Conservation (phyloP, 306 rosid species). For the Lagenaria siceraria region DNA sequence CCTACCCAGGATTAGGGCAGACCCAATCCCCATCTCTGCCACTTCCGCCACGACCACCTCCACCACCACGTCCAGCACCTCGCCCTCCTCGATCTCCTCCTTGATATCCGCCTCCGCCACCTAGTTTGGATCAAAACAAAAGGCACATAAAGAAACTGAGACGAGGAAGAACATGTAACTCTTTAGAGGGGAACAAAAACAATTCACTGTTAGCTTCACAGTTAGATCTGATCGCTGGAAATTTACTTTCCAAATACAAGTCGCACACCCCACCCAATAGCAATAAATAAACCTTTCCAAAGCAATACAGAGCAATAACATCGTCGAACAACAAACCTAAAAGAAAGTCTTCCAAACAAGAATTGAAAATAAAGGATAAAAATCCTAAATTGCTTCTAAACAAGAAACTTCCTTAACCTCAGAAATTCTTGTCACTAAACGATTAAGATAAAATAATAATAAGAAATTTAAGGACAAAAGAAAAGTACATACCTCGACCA, state of each 20-base stretch:
- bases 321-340: background rate
- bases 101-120: slow-evolving; percentile 47
- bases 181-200: background rate
- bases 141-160: background rate
- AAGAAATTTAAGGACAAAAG: too few relatives aligned
- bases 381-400: background rate
- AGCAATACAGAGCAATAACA: background rate
- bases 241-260: background rate
- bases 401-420: background rate
- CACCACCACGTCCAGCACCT: slow-evolving; percentile 41
- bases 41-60: slow-evolving; percentile 63
- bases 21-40: slow-evolving; percentile 99
- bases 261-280: background rate
- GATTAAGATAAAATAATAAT: background rate
- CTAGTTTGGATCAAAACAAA: slow-evolving; percentile 10
- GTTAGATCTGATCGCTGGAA: background rate
- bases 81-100: slow-evolving; percentile 82
- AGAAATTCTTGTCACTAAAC: background rate
- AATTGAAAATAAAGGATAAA: background rate
- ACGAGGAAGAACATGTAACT: background rate
- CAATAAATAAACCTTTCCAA: background rate
- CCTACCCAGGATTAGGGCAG: slow-evolving; percentile 76
- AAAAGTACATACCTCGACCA: slow-evolving; percentile 54
- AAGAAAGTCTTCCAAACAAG: background rate
- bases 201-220: background rate